A percentile compares a stretch with the other conserved stretches of the same genome.
These are phyloP conservation scores for Sporisorium iseilematis-ciliati DNA, from an alignment of 1,284 basidiomycete genomes.

Conservation along the genomic window DNA sequence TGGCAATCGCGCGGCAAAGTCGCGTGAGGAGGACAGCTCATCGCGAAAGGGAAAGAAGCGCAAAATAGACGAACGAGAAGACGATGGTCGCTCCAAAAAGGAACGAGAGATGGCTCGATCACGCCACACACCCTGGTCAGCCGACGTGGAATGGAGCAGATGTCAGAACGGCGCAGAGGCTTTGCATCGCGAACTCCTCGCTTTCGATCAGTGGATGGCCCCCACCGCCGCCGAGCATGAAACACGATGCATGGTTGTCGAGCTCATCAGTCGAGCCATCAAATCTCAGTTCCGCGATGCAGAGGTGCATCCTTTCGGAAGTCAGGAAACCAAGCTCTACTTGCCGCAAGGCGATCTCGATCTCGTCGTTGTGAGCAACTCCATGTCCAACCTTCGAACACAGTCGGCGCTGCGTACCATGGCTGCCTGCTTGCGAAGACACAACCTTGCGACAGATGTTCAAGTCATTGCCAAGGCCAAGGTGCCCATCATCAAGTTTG, in stretches of 20 bases:
- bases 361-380: conserved; percentile 72
- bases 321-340: conserved; percentile 93
- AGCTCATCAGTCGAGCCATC: conserved; percentile 80
- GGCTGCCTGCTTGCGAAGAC: conserved; percentile 71
- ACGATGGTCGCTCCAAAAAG: conserved; percentile 74
- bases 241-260: conserved; percentile 81
- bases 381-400: conserved; percentile 69
- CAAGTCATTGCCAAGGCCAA: conserved; percentile 89
- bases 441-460: conserved; percentile 75
- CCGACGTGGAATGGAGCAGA: conserved; percentile 80
- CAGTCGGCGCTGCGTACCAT: conserved; percentile 70
- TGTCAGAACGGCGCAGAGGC: conserved; percentile 79
- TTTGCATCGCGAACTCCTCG: conserved; percentile 70
- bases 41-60: conserved; percentile 53
- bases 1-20: conserved; percentile 9
- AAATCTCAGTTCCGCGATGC: conserved; percentile 81
- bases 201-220: conserved; percentile 87
- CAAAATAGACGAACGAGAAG: conserved; percentile 54
- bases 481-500: conserved; percentile 94
- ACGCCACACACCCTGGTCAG: conserved; percentile 82
- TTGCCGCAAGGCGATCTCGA: conserved; percentile 82
- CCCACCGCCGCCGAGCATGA: conserved; percentile 88
- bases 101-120: conserved; percentile 76
- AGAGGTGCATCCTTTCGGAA: conserved; percentile 87
- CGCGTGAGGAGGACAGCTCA: conserved; percentile 16